Evolutionary conservation across 2,329 filamentous ascomycete genomes (phyloP).

Genomic region (Ceratocystis alfenasii): DNA sequence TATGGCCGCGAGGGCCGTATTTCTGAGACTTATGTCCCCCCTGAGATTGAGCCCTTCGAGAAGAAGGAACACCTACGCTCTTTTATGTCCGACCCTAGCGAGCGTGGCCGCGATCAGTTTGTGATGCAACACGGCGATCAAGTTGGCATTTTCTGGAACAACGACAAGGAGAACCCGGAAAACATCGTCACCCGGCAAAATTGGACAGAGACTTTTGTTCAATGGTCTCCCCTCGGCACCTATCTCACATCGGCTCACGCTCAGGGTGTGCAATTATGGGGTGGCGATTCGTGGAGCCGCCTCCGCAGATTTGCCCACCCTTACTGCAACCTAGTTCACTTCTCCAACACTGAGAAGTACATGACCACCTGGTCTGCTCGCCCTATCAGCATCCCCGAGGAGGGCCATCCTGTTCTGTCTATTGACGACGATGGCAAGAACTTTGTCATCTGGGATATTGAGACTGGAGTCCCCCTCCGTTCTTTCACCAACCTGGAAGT

Average conservation of each 20-base stretch:
- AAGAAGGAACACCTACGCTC: constrained; percentile 90
- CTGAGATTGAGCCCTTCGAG: constrained; percentile 76
- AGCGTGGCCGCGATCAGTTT: constrained; percentile 84
- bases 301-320: constrained; percentile 91
- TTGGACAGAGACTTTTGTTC: constrained; percentile 97
- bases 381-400: constrained; percentile 83
- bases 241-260: constrained; percentile 90
- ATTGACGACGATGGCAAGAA: constrained; percentile 97
- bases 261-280: constrained; percentile 96
- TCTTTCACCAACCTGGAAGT: constrained; percentile 88
- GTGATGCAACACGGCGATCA: constrained; percentile 86
- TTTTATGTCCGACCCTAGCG: constrained; percentile 71
- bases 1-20: constrained; percentile 89
- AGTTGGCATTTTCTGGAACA: constrained; percentile 96
- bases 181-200: constrained; percentile 80
- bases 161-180: constrained; percentile 83
- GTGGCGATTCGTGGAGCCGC: constrained; percentile 75
- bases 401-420: constrained; percentile 68
- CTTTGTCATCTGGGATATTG: constrained; percentile 97
- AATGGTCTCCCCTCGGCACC: constrained; percentile 93
- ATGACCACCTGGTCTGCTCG: constrained; percentile 93
- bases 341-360: constrained; percentile 87
- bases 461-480: constrained; percentile 75
- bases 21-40: constrained; percentile 77
- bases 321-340: constrained; percentile 89